These are phyloP conservation scores for Backusella parvicylindrica DNA, from an alignment of 192 early-diverging fungal species.

Conservation along the genomic window DNA sequence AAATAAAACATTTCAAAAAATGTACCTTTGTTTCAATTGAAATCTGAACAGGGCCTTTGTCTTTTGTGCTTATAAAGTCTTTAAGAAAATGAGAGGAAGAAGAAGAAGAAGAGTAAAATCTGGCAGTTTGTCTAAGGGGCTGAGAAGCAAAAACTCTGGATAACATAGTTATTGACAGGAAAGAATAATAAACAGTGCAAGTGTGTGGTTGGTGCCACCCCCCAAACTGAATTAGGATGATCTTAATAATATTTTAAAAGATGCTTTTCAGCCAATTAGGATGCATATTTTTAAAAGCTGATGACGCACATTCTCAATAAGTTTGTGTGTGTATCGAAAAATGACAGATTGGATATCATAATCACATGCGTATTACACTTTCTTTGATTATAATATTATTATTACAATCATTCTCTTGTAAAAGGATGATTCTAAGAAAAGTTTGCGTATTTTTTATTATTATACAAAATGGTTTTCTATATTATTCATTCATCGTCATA, in stretches of 20 bases:
- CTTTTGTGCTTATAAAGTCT: slow-evolving; percentile 19
- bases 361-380: too few relatives aligned
- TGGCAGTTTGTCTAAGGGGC: neutral
- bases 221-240: neutral
- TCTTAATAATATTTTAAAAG: neutral
- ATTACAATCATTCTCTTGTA: too few relatives aligned
- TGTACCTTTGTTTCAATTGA: slow-evolving; percentile 32
- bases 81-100: slow-evolving; percentile 27
- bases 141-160: slow-evolving; percentile 5
- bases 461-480: neutral
- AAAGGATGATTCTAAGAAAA: too few relatives aligned
- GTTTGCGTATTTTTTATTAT: neutral
- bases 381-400: too few relatives aligned
- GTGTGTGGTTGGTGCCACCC: neutral
- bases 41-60: slow-evolving; percentile 30
- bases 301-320: neutral
- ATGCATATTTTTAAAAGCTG: neutral
- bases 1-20: neutral
- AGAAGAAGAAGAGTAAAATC: slow-evolving; percentile 5
- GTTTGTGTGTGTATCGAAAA: neutral
- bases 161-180: neutral
- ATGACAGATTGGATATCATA: too few relatives aligned
- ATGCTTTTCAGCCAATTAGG: neutral
- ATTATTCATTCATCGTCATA: neutral
- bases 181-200: neutral